These are phyloP conservation scores for Cyberlindnera xylosilytica DNA, from an alignment of 805 yeast genomes.

Conservation along the genomic window DNA sequence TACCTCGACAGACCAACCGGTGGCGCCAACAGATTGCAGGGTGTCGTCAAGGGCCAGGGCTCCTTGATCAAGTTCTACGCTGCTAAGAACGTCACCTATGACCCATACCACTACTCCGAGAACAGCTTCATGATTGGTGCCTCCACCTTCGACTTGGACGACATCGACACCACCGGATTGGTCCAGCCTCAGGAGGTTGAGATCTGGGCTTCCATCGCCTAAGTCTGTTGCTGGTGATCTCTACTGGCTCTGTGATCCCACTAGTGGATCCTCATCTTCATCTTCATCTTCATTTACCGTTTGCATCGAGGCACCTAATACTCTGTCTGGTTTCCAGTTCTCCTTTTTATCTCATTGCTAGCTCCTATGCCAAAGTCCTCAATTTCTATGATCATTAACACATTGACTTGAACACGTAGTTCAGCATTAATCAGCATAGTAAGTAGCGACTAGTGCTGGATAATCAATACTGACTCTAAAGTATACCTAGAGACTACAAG, in stretches of 20 bases:
- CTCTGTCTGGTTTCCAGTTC: too few relatives aligned
- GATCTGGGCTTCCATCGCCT: slow-evolving; percentile 3
- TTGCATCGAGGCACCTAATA: too few relatives aligned
- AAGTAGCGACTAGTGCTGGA: too few relatives aligned
- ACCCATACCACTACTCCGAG: slow-evolving; percentile 39
- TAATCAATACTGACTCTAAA: too few relatives aligned
- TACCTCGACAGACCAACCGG: slow-evolving; percentile 4
- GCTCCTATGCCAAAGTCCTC: too few relatives aligned
- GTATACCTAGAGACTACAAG: too few relatives aligned
- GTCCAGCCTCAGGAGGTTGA: slow-evolving; percentile 5
- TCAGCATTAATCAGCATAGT: too few relatives aligned
- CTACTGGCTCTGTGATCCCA: too few relatives aligned
- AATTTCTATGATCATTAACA: too few relatives aligned
- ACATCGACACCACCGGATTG: slow-evolving; percentile 1
- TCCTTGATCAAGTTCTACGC: slow-evolving; percentile 34
- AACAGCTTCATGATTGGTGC: slow-evolving; percentile 27
- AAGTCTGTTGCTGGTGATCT: neutral
- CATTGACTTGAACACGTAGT: too few relatives aligned
- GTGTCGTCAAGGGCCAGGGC: slow-evolving; percentile 30
- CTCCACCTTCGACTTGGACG: slow-evolving; percentile 16
- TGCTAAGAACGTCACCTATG: slow-evolving; percentile 37
- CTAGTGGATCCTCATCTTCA: too few relatives aligned
- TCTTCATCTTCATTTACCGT: neutral
- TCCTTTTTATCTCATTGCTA: too few relatives aligned
- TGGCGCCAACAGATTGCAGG: slow-evolving; percentile 12